phyloP scores from a whole-genome alignment of 2,329 filamentous ascomycete genomes.

The Endoconidiophora laricicola region DNA sequence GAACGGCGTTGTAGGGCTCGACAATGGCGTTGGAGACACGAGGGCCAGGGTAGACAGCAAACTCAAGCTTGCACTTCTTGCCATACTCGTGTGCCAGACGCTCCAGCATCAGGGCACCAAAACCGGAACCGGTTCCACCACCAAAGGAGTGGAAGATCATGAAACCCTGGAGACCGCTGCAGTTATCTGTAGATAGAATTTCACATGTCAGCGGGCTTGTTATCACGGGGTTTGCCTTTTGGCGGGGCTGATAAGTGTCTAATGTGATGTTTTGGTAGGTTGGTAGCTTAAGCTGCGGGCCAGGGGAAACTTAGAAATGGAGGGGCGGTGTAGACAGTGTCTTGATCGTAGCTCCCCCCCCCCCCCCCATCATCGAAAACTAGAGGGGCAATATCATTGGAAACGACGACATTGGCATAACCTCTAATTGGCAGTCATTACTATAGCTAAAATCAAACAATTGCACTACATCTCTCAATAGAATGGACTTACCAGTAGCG shows the following conservation, averaged over 20 bases:
- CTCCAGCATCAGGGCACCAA: conserved; percentile 55
- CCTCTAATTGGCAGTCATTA: not conserved
- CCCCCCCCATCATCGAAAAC: not conserved
- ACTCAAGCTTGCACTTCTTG: conserved; percentile 65
- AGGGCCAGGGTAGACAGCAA: conserved; percentile 54
- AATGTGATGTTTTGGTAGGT: not conserved
- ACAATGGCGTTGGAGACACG: conserved; percentile 54
- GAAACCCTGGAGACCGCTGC: conserved; percentile 56
- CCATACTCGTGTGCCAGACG: conserved; percentile 57
- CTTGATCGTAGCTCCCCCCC: too few species aligned
- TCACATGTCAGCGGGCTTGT: conserved; percentile 14
- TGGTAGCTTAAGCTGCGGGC: not conserved
- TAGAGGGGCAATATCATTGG: not conserved
- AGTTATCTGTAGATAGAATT: conserved; percentile 40
- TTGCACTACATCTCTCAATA: not conserved
- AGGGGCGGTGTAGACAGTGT: conserved; percentile 2
- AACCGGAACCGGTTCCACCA: conserved; percentile 56
- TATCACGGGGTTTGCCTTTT: not conserved
- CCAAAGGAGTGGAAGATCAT: conserved; percentile 61
- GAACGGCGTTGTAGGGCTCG: conserved; percentile 58
- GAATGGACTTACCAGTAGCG: conserved; percentile 39
- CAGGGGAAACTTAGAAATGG: not conserved
- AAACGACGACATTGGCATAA: not conserved
- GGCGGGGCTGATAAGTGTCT: not conserved
- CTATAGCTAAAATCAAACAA: not conserved